Conservation (phyloP, 1,284 basidiomycete genomes). For the Cryptococcus amylolentus region DNA sequence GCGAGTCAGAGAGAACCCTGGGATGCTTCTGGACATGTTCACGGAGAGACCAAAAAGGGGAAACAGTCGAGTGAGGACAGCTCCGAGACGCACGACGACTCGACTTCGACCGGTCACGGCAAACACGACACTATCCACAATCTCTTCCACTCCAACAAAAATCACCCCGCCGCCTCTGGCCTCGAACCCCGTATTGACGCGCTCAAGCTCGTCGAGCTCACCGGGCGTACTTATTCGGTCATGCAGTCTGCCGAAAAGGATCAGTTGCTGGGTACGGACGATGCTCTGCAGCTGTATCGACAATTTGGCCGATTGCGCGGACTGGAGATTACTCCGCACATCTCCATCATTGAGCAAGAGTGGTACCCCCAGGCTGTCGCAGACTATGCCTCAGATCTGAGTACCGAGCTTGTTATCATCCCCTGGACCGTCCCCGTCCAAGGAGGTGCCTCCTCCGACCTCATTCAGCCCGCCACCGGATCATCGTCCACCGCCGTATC, state of each 20-base stretch:
- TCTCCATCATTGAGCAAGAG: constrained; percentile 66
- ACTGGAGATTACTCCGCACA: constrained; percentile 60
- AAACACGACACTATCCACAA: not conserved
- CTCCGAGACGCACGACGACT: not conserved
- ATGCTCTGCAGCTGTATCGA: constrained; percentile 73
- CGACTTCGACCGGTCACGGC: not conserved
- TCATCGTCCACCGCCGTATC: constrained; percentile 15
- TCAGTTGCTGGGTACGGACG: constrained; percentile 67
- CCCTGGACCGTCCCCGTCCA: constrained; percentile 63
- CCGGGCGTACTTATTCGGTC: constrained; percentile 79
- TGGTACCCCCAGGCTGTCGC: constrained; percentile 68
- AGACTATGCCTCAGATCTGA: constrained; percentile 59
- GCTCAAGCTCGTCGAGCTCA: constrained; percentile 82
- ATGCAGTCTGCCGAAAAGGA: constrained; percentile 71
- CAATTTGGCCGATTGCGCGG: constrained; percentile 70
- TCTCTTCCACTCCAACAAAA: not conserved
- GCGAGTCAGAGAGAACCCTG: constrained; percentile 54
- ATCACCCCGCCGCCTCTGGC: not conserved
- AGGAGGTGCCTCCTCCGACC: constrained; percentile 54
- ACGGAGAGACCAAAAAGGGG: not conserved
- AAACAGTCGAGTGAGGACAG: not conserved
- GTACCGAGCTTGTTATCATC: constrained; percentile 71
- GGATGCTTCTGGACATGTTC: constrained; percentile 62
- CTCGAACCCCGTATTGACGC: constrained; percentile 56
- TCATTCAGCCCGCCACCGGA: constrained; percentile 36